Evolutionary conservation across 805 yeast genomes (phyloP), one percentile per base, ranked within the genome.

Genomic region (Jamesozyma lodderae): DNA sequence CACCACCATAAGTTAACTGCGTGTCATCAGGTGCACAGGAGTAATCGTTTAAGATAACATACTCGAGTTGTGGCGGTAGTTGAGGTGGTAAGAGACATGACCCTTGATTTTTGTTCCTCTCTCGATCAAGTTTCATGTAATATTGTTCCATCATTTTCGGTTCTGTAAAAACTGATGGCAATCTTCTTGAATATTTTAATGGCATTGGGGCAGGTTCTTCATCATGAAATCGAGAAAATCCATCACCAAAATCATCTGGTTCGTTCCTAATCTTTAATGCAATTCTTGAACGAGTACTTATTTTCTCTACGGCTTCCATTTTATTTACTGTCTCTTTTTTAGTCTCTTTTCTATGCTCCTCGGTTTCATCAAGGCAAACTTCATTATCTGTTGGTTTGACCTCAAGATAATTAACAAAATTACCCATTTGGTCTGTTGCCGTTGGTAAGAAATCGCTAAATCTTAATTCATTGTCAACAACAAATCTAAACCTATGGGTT

Each of bases 371-470:
- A 10, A 16, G 6, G 9, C 18, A 6, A 18, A 11, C 22, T 17
- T 4, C 16, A 11, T 60, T 38, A 53, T 60, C 44, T 57, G 72
- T 33, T 8, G 44, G 3, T 64, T 70, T 60, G 16, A 85, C 81
- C 58, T 86, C 95, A 38, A 88, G 71, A 60, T 88, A 88, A 60
- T 88, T 88, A 37, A 88, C 95, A 52, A 88, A 82, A 57, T 88
- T 87, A 31, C 96, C 96, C 77, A 85, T 81, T 44, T 87, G 92
- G 62, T 88, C 96, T 0, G 96, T 88, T 5, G 96, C 96, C 1
- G 95, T 87, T 14, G 95, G 95, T 47, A 88, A 69, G 46, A 70
- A 77, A 60, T 87, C 94, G 22, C 92, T 79, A 55, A 85, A 84
- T 43, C 95, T 66, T 47, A 88, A 75, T 57, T 88, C 96, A 59